Percentiles rank a stretch among this genome's conserved stretches.
Conservation (phyloP, 331 rosid species). For the Pyrus hybrid region DNA sequence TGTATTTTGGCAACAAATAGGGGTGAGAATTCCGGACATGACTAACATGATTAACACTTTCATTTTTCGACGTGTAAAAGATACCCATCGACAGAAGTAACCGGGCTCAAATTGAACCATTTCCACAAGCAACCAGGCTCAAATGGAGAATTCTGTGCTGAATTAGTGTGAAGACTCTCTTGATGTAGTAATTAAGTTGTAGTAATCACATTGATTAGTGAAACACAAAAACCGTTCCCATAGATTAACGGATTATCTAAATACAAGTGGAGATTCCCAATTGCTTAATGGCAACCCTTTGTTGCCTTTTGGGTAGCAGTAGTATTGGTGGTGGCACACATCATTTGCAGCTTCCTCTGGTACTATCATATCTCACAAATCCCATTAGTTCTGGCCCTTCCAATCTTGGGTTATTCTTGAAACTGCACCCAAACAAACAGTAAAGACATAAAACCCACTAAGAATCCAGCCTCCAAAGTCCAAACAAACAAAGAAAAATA, state of each 20-base stretch:
- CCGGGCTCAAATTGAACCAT: no score
- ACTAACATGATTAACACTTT: no score
- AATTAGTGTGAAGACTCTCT: not conserved
- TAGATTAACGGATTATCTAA: not conserved
- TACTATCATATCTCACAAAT: constrained; percentile 59
- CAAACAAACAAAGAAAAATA: not conserved
- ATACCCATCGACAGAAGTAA: no score
- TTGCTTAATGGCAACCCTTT: constrained; percentile 10
- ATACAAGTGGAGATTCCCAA: not conserved
- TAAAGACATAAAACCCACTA: not conserved
- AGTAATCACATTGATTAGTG: not conserved
- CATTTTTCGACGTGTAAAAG: no score
- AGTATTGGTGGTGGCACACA: not conserved
- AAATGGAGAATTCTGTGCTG: no score
- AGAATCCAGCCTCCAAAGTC: not conserved
- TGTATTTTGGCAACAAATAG: no score
- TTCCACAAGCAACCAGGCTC: no score
- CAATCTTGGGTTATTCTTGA: constrained; percentile 67
- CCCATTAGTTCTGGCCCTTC: constrained; percentile 91
- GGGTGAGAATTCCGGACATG: no score
- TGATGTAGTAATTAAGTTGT: not conserved
- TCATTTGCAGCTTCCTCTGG: constrained; percentile 60
- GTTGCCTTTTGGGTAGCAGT: not conserved
- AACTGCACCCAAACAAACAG: constrained; percentile 40
- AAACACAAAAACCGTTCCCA: not conserved